Percentiles rank a stretch among this genome's conserved stretches.
phyloP scores from a whole-genome alignment of 2,329 filamentous ascomycete species.

The Fusarium humuli region DNA sequence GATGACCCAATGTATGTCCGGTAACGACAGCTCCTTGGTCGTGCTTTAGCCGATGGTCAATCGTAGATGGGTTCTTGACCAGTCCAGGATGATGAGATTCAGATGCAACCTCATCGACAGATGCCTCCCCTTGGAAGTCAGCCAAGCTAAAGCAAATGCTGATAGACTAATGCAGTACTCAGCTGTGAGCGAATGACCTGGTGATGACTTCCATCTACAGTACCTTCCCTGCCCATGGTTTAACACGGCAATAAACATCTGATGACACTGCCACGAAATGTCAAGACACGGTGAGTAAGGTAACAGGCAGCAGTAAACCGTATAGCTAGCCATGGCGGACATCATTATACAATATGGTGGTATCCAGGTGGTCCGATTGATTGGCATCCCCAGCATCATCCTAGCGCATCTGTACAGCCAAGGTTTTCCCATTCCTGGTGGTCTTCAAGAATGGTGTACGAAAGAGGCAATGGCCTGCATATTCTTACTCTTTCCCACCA shows the following conservation, averaged over 20 bases:
- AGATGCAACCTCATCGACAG: conserved; percentile 14
- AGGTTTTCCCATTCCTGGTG: conserved; percentile 26
- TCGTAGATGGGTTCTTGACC: conserved; percentile 24
- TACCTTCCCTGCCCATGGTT: conserved; percentile 27
- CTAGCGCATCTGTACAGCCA: conserved; percentile 31
- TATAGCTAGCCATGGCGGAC: neutral
- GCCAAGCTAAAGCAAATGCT: conserved; percentile 8
- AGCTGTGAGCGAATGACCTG: conserved; percentile 22
- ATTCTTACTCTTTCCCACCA: conserved; percentile 3
- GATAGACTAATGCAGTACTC: conserved; percentile 6
- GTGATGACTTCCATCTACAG: conserved; percentile 33
- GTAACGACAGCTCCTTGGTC: conserved; percentile 7
- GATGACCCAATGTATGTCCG: conserved; percentile 8
- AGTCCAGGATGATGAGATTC: conserved; percentile 18
- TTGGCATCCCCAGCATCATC: conserved; percentile 29
- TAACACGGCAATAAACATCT: conserved; percentile 20
- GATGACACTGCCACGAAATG: conserved; percentile 9
- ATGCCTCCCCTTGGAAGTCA: neutral
- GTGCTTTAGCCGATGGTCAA: conserved; percentile 23
- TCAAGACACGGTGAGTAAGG: neutral
- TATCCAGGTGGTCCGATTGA: conserved; percentile 23
- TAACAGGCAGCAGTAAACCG: neutral
- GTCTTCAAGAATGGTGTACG: conserved; percentile 39
- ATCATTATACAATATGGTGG: conserved; percentile 17
- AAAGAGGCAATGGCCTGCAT: conserved; percentile 16